Evolutionary conservation across 1,284 basidiomycete genomes (phyloP).

Genomic region (Takashimella tepidaria): DNA sequence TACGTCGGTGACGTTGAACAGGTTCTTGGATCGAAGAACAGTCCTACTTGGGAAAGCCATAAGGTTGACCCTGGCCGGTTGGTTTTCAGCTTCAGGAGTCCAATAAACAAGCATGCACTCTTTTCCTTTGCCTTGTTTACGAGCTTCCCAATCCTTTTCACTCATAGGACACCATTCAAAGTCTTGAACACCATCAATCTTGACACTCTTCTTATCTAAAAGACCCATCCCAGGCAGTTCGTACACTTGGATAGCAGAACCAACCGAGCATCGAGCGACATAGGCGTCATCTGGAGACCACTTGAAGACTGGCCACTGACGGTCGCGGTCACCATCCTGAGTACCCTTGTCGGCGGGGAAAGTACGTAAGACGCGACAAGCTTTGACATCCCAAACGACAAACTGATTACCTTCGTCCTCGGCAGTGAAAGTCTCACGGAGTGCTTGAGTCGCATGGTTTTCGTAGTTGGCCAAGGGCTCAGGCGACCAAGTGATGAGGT

Average conservation of each 20-base stretch:
- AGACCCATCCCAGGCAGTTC: conserved; percentile 92
- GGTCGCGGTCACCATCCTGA: conserved; percentile 51
- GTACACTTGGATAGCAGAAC: conserved; percentile 92
- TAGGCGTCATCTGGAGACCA: conserved; percentile 98
- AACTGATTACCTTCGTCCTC: conserved; percentile 96
- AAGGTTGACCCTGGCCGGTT: conserved; percentile 93
- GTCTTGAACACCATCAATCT: conserved; percentile 96
- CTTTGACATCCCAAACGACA: conserved; percentile 96
- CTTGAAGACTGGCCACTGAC: conserved; percentile 88
- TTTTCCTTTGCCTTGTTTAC: conserved; percentile 54
- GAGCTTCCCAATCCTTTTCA: conserved; percentile 76
- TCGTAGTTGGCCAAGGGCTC: conserved; percentile 87
- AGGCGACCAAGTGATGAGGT: conserved; percentile 96
- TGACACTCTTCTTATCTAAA: conserved; percentile 94
- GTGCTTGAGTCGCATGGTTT: conserved; percentile 55
- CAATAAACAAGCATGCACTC: conserved; percentile 97
- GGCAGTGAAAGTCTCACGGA: conserved; percentile 55
- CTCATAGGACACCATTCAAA: conserved; percentile 98
- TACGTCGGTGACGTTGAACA: conserved; percentile 97
- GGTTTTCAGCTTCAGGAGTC: conserved; percentile 94
- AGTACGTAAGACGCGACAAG: conserved; percentile 85
- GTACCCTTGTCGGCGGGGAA: conserved; percentile 60
- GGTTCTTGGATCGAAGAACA: conserved; percentile 88
- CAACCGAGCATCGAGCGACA: conserved; percentile 81
- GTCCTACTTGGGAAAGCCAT: conserved; percentile 81